Evolutionary conservation across 345 rosid genomes (phyloP), one percentile per base, ranked within the genome.

Genomic region (Acer saccharum): DNA sequence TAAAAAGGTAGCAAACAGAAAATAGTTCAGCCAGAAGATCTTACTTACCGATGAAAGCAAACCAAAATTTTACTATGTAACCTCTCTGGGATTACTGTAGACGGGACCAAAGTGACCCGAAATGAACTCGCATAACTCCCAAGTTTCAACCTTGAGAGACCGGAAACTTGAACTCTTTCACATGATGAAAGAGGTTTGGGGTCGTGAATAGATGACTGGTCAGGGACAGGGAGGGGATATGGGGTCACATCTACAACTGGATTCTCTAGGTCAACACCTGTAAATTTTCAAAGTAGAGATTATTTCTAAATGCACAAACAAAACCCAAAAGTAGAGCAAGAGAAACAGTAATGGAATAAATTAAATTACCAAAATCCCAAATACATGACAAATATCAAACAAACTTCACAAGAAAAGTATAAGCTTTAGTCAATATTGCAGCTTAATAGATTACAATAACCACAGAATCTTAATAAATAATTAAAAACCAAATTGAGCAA

Each of bases 11-110:
- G 64, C 10, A 52, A 71, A 76, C 13, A 20, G 43, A 68, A 21
- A 73, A 16, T 65, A 57, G 27, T 1, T 46, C 44, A 76, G 10
- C 58, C 9, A n/a, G 10, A 44, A 39, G 50, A 17, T 17, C 76
- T 67, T 39, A 85, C 88, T 88, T 86, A 92, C 98, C 91, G 79
- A 78, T 92, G 98, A 81, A 89, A 84, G 77, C 98, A 96, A 78
- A 94, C 86, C 76, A 83, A 91, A 64, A 96, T 86, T 87, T 83
- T 91, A 69, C 80, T 66, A 72, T 89, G 93, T 65, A 88, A 74
- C 78, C 87, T 86, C 84, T 90, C 93, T 0, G 93, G 87, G 58
- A 90, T 81, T 41, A 57, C 74, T 11, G 65, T 77, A 61, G 90
- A 81, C 8, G 98, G 98, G 75, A 81, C 77, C 81, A 92, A 46